phyloP scores from a whole-genome alignment of 495 filamentous ascomycete species.

The Cercophora sp. region DNA sequence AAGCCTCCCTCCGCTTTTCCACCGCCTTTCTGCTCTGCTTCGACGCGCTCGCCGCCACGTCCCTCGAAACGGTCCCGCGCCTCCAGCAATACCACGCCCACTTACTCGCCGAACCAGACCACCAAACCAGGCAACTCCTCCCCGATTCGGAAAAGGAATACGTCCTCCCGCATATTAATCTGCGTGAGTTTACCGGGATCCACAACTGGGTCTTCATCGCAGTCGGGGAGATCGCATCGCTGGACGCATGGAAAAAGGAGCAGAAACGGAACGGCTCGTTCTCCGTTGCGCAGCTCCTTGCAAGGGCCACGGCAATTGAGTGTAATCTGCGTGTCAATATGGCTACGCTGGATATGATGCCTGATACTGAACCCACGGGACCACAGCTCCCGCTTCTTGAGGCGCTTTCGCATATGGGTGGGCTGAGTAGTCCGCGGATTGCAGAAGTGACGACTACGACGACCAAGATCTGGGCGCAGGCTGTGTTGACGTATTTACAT shows the following conservation, averaged over 20 bases:
- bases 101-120: constrained; percentile 26
- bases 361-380: not conserved
- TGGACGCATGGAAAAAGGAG: constrained; percentile 50
- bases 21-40: constrained; percentile 44
- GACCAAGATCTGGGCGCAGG: constrained; percentile 46
- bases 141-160: constrained; percentile 17
- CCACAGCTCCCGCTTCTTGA: not conserved
- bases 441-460: constrained; percentile 7
- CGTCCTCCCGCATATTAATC: constrained; percentile 29
- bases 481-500: constrained; percentile 44
- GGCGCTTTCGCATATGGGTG: not conserved
- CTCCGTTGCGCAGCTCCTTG: constrained; percentile 42
- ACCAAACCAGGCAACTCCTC: constrained; percentile 13
- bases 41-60: constrained; percentile 48
- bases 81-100: constrained; percentile 37
- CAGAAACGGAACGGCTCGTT: constrained; percentile 38
- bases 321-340: constrained; percentile 29
- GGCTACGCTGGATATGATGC: not conserved
- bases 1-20: constrained; percentile 52
- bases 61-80: constrained; percentile 36
- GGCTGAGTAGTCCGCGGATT: not conserved
- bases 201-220: constrained; percentile 46
- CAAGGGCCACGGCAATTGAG: constrained; percentile 39
- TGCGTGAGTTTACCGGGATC: constrained; percentile 39
- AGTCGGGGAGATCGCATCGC: constrained; percentile 44